Evolutionary conservation across 2,329 filamentous ascomycete genomes (phyloP), one percentile per base, ranked within the genome.

Genomic region (Nigrospora osmanthi): DNA sequence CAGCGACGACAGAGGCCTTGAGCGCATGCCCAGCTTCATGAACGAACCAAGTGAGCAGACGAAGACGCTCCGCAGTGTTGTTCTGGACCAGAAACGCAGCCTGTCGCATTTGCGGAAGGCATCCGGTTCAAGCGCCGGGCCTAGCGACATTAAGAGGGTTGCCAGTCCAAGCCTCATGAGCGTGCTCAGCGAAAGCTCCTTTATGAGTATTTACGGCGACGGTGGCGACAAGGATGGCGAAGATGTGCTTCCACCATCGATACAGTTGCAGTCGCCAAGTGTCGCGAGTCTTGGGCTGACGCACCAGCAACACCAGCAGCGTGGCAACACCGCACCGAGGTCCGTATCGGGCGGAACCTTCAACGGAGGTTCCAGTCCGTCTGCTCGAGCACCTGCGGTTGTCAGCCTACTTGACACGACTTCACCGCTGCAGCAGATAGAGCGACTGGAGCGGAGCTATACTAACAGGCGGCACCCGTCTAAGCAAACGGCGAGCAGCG

Each of bases 101-200:
- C 57, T 73, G 6, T 53, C 72, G 19, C 78, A 71, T 48, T 58
- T 81, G 23, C 69, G 74, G 1, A 70, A 70, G 16, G 58, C 73
- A 32, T 63, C 63, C 0, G 73, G 76, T 40, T 62, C 62, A 7
- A 62, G 61, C 17, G 58, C 55, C 6, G 70, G 67, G 30, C 54
- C 58, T 42, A 58, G 65, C 40, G 59, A 60, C 42, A 44, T 54
- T 47, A 57, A 62, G 43, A 68, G 66, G 37, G 55, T 77, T 47
- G 68, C 67, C 28, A 85, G 80, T 51, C 81, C 81, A 4, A 75
- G 72, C 32, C 62, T 85, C 41, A 28, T 28, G 5, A 85, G 81
- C 51, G 68, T 84, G 12, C 61, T 85, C 49, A 85, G 81, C 51
- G 80, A 85, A 58, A 84, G 80, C 57, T 85, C 81, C 0, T 84